Evolutionary conservation across 2,329 filamentous ascomycete species (phyloP).

Genomic region (Xenosphaeropsis pyriputrescens): DNA sequence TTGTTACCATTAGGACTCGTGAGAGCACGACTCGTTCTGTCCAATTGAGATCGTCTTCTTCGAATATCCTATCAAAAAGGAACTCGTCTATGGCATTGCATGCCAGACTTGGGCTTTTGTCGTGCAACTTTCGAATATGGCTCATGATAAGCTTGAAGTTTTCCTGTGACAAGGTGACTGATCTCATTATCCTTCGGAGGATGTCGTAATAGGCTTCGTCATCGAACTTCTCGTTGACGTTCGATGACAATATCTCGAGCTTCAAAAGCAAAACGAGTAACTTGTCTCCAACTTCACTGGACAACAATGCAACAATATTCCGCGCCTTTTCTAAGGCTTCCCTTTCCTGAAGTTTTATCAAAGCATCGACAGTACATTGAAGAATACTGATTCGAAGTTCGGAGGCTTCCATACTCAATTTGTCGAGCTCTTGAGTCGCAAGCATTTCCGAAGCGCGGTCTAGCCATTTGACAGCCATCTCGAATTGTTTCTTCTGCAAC

Average conservation of each 20-base stretch:
- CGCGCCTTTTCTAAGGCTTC: slow-evolving; percentile 35
- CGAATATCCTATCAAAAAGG: slow-evolving; percentile 38
- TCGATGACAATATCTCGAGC: slow-evolving; percentile 46
- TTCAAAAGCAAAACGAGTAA: slow-evolving; percentile 52
- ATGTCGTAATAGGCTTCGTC: slow-evolving; percentile 31
- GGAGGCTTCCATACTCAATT: slow-evolving; percentile 39
- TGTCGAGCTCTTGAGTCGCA: slow-evolving; percentile 35
- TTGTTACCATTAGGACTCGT: slow-evolving; percentile 49
- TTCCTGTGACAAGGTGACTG: slow-evolving; percentile 41
- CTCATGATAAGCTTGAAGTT: slow-evolving; percentile 54
- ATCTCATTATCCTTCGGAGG: slow-evolving; percentile 45
- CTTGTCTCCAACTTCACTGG: slow-evolving; percentile 46
- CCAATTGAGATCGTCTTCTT: slow-evolving; percentile 36
- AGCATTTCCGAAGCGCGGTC: slow-evolving; percentile 49
- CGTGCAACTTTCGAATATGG: slow-evolving; percentile 50
- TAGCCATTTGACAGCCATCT: slow-evolving; percentile 56
- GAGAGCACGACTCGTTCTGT: slow-evolving; percentile 56
- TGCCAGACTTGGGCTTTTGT: slow-evolving; percentile 32
- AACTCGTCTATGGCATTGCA: slow-evolving; percentile 46
- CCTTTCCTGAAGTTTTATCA: slow-evolving; percentile 30
- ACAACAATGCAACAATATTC: slow-evolving; percentile 43
- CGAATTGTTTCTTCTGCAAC: slow-evolving; percentile 32
- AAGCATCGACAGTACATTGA: slow-evolving; percentile 43
- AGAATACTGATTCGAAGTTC: slow-evolving; percentile 54
- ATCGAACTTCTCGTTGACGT: slow-evolving; percentile 31